Percentiles rank a stretch among this genome's conserved stretches.
Conservation (phyloP, 129 eudicot genomes). For the Flaveria sonorensis region DNA sequence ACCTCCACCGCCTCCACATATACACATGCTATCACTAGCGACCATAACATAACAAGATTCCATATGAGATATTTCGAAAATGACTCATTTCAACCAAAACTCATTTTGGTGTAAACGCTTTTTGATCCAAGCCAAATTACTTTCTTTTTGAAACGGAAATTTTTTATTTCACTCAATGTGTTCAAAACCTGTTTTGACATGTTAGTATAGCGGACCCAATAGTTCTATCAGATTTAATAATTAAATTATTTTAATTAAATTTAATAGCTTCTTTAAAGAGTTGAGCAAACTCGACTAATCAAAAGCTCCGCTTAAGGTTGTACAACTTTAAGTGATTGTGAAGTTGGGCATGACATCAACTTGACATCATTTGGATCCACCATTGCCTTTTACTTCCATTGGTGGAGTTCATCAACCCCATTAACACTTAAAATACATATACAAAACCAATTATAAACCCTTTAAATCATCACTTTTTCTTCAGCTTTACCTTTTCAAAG, state of each 20-base stretch:
- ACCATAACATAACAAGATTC: too few species aligned
- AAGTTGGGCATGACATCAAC: conserved; percentile 37
- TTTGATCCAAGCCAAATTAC: too few species aligned
- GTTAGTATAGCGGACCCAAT: too few species aligned
- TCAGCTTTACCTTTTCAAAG: conserved; percentile 21
- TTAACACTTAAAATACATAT: conserved; percentile 28
- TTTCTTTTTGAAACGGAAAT: too few species aligned
- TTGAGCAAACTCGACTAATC: background rate
- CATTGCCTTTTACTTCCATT: conserved; percentile 24
- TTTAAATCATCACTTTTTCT: conserved; percentile 8
- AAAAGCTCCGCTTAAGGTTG: background rate
- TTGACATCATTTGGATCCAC: conserved; percentile 30
- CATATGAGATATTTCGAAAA: too few species aligned
- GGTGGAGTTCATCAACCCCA: conserved; percentile 45
- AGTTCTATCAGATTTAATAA: too few species aligned
- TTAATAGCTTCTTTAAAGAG: background rate
- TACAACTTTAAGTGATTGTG: background rate
- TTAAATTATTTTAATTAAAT: background rate
- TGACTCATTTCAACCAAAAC: too few species aligned
- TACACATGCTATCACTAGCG: too few species aligned
- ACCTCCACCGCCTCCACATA: too few species aligned
- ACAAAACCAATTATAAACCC: conserved; percentile 28
- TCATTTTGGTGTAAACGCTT: too few species aligned
- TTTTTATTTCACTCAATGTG: too few species aligned
- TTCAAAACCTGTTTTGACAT: too few species aligned